Evolutionary conservation across 441 rosid genomes (phyloP), one percentile per base, ranked within the genome.

Genomic region (Brassica balearica): DNA sequence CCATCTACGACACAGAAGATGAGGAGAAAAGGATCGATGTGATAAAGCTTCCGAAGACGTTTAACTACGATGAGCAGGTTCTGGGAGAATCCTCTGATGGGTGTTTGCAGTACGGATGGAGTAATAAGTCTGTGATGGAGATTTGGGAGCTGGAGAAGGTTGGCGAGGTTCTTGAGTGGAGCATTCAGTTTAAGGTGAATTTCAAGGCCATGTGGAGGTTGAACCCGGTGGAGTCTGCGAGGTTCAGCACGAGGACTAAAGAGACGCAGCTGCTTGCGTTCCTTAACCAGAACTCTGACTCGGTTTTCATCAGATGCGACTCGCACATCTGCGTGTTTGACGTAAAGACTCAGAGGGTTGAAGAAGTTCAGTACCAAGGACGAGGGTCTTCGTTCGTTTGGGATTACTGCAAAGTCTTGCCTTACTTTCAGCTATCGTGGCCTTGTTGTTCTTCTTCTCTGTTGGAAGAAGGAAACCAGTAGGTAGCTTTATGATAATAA

Each of bases 71-170:
- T 41, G 89, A 83, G 71, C 88, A 75, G 10, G 84, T 77, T 83
- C 84, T 88, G 1, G 93, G 89, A 2, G 93, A 85, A 80, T 77
- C 91, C 11, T 72, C 75, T 19, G 89, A 89, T 34, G 88, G 93
- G 25, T 82, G 48, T 72, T 56, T 89, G 79, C 90, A 81, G 46
- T 89, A 85, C 20, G 91, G 91, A 38, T 76, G 87, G 86, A 89
- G 90, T 79, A 79, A 74, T 60, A 83, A 77, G 66, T 71, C 85
- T 0, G 82, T 82, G 6, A 62, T 85, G 84, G 84, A 88, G 84
- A 84, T 89, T 74, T 89, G 90, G 90, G 84, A 85, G 77, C 90
- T 88, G 48, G 77, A 79, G 32, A 83, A 78, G 60, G 87, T 76
- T 51, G 20, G 43, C 22, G 43, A 12, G 10, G 43, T 60, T 43